phyloP scores from a whole-genome alignment of 2,329 filamentous ascomycete genomes.

The Blastomyces percursus region DNA sequence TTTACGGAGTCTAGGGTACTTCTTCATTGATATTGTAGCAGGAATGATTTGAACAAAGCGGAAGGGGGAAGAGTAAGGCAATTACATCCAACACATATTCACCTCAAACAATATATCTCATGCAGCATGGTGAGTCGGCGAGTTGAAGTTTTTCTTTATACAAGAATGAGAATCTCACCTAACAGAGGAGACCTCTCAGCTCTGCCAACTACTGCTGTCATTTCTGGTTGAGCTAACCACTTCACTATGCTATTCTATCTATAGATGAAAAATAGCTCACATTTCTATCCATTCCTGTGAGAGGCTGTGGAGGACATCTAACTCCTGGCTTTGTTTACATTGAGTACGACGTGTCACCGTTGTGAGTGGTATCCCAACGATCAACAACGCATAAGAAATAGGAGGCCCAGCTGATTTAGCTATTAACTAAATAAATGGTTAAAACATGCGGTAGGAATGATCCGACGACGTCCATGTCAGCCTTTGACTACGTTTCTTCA shows the following conservation, averaged over 20 bases:
- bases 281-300: background rate
- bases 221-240: background rate
- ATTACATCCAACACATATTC: background rate
- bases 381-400: background rate
- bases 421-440: background rate
- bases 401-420: background rate
- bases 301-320: background rate
- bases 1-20: background rate
- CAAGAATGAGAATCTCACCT: background rate
- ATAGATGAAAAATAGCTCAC: background rate
- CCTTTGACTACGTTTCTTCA: background rate
- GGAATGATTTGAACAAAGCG: background rate
- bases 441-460: background rate
- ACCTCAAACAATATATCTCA: background rate
- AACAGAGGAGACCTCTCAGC: background rate
- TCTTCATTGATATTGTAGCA: background rate
- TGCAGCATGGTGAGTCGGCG: background rate
- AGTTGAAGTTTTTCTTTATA: background rate
- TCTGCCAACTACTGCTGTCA: background rate
- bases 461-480: background rate
- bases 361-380: background rate
- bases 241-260: background rate
- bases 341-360: background rate
- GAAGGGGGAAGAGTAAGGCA: background rate
- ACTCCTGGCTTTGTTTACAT: background rate